These are phyloP conservation scores for Lasiodiplodia gonubiensis DNA, from an alignment of 2,329 filamentous ascomycete species.

Conservation along the genomic window DNA sequence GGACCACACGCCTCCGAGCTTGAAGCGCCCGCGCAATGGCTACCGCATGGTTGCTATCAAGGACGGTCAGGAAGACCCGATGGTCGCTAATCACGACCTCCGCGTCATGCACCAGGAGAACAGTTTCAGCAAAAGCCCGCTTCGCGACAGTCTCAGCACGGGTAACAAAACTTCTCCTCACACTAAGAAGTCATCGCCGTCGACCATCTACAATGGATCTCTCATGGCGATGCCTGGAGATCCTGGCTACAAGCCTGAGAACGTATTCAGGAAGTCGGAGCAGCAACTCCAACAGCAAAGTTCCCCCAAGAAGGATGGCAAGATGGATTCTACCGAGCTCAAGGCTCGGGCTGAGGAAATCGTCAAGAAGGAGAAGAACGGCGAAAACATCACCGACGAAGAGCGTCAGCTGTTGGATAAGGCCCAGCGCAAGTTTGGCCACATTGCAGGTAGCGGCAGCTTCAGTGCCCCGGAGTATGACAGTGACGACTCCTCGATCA, in stretches of 20 bases:
- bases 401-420: slow-evolving; percentile 15
- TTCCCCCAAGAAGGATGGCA: neutral
- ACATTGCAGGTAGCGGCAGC: slow-evolving; percentile 31
- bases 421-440: slow-evolving; percentile 28
- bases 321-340: slow-evolving; percentile 2
- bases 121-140: slow-evolving; percentile 20
- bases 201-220: slow-evolving; percentile 16
- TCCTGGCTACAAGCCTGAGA: slow-evolving; percentile 21
- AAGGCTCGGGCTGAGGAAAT: slow-evolving; percentile 18
- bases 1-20: neutral
- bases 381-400: neutral
- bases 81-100: slow-evolving; percentile 4
- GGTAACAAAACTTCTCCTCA: neutral
- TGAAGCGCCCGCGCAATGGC: slow-evolving; percentile 22
- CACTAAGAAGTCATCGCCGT: neutral
- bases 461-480: slow-evolving; percentile 38
- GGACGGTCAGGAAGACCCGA: slow-evolving; percentile 17
- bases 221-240: slow-evolving; percentile 23
- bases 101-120: slow-evolving; percentile 16
- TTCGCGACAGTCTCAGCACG: neutral
- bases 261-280: slow-evolving; percentile 24
- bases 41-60: slow-evolving; percentile 9
- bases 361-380: slow-evolving; percentile 5
- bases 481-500: slow-evolving; percentile 32
- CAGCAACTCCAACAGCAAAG: neutral